Base-by-base conservation (phyloP, 2,329 filamentous ascomycete species). In the Paracamarosporium sp. region DNA sequence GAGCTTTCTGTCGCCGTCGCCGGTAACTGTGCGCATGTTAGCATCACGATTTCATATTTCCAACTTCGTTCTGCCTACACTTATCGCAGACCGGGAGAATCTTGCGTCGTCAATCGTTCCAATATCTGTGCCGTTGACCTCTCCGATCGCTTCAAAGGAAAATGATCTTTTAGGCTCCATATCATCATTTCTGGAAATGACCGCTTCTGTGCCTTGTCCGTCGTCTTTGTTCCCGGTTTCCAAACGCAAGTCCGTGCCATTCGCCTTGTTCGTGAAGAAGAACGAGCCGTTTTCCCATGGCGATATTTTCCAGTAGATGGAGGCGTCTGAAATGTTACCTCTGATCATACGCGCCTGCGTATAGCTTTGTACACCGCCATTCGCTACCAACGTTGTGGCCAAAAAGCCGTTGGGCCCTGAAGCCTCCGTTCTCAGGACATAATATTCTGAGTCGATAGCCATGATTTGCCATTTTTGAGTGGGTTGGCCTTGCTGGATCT, bases 261-360 rank as follows among this genome's bases (percentile, higher is more conserved):
- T 73, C 27, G 50, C 53, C 12, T 52, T 56, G 44, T 69, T 70
- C 3, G 50, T 58, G 6, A 71, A n/a, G 41, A 54, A 65, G 52
- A 59, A 67, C 1, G 60, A 64, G 1, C 61, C 65, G 48, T 71
- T 66, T 11, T 63, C 60, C 65, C 67, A 69, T 5, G 61, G 50
- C 2, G 28, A 28, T 15, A 71, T 53, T 4, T 55, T 55, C 68
- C 68, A 71, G 46, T 57, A 70, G 5, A 64, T 58, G n/a, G 61
- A 62, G 5, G 61, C 55, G 25, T 68, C 63, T 3, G 61, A 56
- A 3, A 68, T 30, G 30, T 67, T 63, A 6, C 55, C 57, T 24
- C 60, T 55, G 8, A 56, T 45, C 64, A 70, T 70, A 38, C 35
- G 36, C 4, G 58, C 58, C 22, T 55, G 47, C 1, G 63, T 61